phyloP scores from a whole-genome alignment of 805 yeast species.

The Candida mattraensis region DNA sequence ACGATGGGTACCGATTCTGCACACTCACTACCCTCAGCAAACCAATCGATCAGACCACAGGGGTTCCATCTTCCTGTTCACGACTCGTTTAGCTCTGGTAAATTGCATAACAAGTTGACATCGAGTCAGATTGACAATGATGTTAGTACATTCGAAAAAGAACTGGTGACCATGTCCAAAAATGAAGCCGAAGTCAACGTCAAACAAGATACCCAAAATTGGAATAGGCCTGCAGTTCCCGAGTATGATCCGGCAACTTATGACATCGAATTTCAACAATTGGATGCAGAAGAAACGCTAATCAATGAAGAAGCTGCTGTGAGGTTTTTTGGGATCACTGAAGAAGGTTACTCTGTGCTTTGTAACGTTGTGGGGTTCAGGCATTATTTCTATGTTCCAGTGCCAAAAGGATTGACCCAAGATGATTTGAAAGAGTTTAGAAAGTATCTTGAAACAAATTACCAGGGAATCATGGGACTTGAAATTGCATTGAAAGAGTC shows the following conservation, averaged over 20 bases:
- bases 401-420: conserved; percentile 72
- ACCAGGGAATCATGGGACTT: conserved; percentile 60
- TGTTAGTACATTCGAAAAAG: conserved; percentile 53
- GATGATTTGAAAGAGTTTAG: conserved; percentile 51
- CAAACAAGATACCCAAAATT: conserved; percentile 33
- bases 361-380: conserved; percentile 87
- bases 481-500: conserved; percentile 75
- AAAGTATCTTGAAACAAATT: conserved; percentile 46
- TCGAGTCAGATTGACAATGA: conserved; percentile 32
- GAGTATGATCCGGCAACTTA: conserved; percentile 46
- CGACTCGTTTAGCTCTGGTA: conserved; percentile 22
- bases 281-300: conserved; percentile 87
- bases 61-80: conserved; percentile 34
- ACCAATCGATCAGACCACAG: conserved; percentile 26
- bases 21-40: conserved; percentile 33
- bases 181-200: conserved; percentile 18
- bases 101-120: conserved; percentile 30
- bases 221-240: conserved; percentile 57
- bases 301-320: conserved; percentile 61
- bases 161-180: conserved; percentile 45
- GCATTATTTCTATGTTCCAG: conserved; percentile 91
- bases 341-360: conserved; percentile 81
- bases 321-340: conserved; percentile 90
- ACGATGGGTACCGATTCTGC: conserved; percentile 27
- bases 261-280: conserved; percentile 80